Base-by-base conservation (phyloP, 2,329 filamentous ascomycete genomes). In the Cyphellophora europaea region DNA sequence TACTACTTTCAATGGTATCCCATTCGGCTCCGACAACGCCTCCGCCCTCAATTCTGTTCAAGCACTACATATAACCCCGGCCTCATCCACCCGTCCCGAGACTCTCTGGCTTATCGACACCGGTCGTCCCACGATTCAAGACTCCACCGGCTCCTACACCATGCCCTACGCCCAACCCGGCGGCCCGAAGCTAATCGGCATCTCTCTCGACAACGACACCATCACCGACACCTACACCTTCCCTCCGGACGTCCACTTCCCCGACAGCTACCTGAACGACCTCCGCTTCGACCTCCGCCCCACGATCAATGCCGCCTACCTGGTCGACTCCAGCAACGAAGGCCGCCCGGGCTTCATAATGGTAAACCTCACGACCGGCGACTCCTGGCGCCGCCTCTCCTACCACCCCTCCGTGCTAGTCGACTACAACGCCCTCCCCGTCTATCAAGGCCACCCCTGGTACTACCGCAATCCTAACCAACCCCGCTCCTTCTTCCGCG, bases 231-330 rank as follows among this genome's bases (percentile, higher is more conserved):
- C 58, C 1, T 65, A 59, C 45, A 66, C 61, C 1, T 59, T 67
- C 37, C 60, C 63, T 0, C 19, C 55, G 0, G 52, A 44, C 5
- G 62, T 66, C 3, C 59, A 65, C 42, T 66, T 57, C 40, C 62
- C 62, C 2, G 63, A 66, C 44, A 59, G 55, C 17, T 69, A 65
- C 49, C 56, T 67, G 44, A 66, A 66, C 40, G 64, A 67, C 38
- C 36, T 67, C 2, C 60, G 63, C 16, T 66, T 67, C 49, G 63
- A 67, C 43, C 52, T 67, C 19, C 54, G 61, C n/a, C 30, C 57
- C 5, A 61, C 59, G 6, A 37, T 53, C 13, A 61, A 65, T 8
- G 57, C 67, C 16, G 64, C 61, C 4, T 67, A 66, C 42, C 56
- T 68, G 3, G 57, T 63, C 15, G 63, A 68, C 49, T 61, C 53